Percentiles rank a stretch among this genome's conserved stretches.
Conservation (phyloP, 2,329 filamentous ascomycete species). For the Fusarium aywerte region DNA sequence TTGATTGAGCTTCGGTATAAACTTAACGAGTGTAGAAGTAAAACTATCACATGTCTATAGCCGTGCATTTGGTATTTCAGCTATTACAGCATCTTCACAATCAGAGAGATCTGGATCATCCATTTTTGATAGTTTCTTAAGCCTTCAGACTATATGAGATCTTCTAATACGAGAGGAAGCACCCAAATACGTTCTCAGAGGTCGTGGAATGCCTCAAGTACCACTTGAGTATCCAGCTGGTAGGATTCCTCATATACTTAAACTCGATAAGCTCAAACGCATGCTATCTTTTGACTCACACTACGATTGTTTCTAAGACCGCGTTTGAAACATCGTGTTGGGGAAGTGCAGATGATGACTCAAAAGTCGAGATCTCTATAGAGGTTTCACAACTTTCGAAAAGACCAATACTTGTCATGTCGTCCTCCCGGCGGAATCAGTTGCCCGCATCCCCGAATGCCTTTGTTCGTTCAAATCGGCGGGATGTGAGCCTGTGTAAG, state of each 20-base stretch:
- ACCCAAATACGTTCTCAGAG: too few species aligned
- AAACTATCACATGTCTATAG: too few species aligned
- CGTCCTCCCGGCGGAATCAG: constrained; percentile 6
- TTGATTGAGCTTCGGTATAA: too few species aligned
- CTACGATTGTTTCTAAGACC: background rate
- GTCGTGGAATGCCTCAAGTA: rapidly evolving
- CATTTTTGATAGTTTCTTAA: background rate
- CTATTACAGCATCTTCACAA: background rate
- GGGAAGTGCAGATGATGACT: background rate
- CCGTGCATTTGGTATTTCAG: background rate
- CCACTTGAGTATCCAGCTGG: background rate
- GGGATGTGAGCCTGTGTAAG: constrained; percentile 4
- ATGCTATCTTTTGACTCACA: background rate
- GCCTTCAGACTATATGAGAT: too few species aligned
- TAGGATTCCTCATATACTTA: background rate
- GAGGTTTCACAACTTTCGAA: background rate
- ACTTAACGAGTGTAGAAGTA: too few species aligned
- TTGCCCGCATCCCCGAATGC: constrained; percentile 6
- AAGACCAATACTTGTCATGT: background rate
- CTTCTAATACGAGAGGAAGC: background rate
- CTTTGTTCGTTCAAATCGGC: constrained; percentile 16
- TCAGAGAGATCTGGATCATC: background rate
- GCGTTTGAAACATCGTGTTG: background rate
- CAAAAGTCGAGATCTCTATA: background rate
- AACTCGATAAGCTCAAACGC: background rate